Percentiles rank a stretch among this genome's conserved stretches.
These are phyloP conservation scores for Hypoxylon sp. DNA, from an alignment of 2,329 filamentous ascomycete genomes.

Conservation along the genomic window DNA sequence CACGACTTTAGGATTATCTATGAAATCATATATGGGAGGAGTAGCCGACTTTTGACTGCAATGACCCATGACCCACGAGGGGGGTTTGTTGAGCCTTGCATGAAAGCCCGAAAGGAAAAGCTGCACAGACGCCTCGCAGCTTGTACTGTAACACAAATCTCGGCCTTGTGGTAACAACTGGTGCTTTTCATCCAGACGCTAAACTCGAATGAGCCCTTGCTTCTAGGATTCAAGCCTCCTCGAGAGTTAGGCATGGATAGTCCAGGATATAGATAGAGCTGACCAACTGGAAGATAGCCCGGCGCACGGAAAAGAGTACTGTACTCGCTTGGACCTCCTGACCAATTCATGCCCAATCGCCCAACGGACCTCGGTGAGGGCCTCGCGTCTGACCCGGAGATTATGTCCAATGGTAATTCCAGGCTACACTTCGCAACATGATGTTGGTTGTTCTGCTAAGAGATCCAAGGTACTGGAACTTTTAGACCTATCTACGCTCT, in stretches of 20 bases:
- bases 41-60: constrained; percentile 49
- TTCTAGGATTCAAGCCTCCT: constrained; percentile 50
- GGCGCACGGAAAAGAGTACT: constrained; percentile 55
- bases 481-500: constrained; percentile 37
- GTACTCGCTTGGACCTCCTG: constrained; percentile 59
- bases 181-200: constrained; percentile 46
- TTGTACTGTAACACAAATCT: constrained; percentile 52
- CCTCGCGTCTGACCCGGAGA: constrained; percentile 54
- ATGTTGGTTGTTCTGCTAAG: constrained; percentile 53
- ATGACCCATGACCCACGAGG: constrained; percentile 36
- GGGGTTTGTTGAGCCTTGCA: constrained; percentile 48
- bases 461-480: constrained; percentile 40
- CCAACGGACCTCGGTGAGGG: constrained; percentile 51
- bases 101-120: constrained; percentile 46
- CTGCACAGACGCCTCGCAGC: constrained; percentile 52
- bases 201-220: constrained; percentile 49
- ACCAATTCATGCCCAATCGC: constrained; percentile 61
- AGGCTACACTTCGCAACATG: constrained; percentile 45
- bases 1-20: constrained; percentile 47
- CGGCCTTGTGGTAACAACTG: constrained; percentile 44
- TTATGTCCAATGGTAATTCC: constrained; percentile 57
- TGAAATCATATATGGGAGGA: constrained; percentile 50
- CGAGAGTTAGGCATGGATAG: constrained; percentile 52
- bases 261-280: constrained; percentile 55
- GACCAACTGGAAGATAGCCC: constrained; percentile 64